Evolutionary conservation across 495 filamentous ascomycete species (phyloP).

Genomic region (Cercophora scortea): DNA sequence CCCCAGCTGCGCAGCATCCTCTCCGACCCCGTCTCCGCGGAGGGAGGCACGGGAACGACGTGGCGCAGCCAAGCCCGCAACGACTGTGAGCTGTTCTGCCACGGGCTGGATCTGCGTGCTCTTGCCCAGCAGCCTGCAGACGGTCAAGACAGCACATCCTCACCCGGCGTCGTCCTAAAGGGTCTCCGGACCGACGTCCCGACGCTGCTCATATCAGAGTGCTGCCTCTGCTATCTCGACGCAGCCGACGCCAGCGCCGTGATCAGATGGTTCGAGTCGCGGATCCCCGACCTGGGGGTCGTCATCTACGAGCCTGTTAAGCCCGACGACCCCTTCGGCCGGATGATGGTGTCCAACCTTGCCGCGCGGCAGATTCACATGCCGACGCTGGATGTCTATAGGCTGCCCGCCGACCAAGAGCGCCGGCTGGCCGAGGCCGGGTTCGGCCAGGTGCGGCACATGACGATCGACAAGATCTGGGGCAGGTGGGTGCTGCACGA

Average conservation of each 20-base stretch:
- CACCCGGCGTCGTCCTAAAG: constrained; percentile 8
- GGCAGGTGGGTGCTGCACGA: constrained; percentile 56
- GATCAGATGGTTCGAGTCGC: constrained; percentile 56
- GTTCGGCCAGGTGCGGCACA: constrained; percentile 47
- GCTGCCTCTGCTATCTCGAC: constrained; percentile 83
- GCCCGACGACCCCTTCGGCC: constrained; percentile 76
- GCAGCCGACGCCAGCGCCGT: constrained; percentile 52
- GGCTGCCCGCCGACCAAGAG: constrained; percentile 56
- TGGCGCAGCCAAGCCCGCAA: constrained; percentile 15
- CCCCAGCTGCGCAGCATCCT: constrained; percentile 24
- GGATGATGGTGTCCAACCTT: constrained; percentile 86
- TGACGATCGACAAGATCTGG: constrained; percentile 71
- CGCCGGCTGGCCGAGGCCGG: constrained; percentile 53
- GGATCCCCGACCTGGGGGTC: constrained; percentile 50
- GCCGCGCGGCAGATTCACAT: constrained; percentile 76
- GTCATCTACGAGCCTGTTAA: constrained; percentile 86
- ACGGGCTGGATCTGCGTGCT: constrained; percentile 72
- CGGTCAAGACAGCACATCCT: neutral
- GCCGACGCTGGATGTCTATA: constrained; percentile 70
- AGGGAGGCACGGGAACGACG: constrained; percentile 3
- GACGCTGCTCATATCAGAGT: constrained; percentile 84
- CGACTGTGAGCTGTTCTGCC: constrained; percentile 55
- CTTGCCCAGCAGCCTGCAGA: constrained; percentile 31
- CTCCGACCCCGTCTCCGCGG: constrained; percentile 5
- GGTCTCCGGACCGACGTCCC: constrained; percentile 45